Evolutionary conservation across 306 rosid species (phyloP).

Genomic region (Gillenia trifoliata): DNA sequence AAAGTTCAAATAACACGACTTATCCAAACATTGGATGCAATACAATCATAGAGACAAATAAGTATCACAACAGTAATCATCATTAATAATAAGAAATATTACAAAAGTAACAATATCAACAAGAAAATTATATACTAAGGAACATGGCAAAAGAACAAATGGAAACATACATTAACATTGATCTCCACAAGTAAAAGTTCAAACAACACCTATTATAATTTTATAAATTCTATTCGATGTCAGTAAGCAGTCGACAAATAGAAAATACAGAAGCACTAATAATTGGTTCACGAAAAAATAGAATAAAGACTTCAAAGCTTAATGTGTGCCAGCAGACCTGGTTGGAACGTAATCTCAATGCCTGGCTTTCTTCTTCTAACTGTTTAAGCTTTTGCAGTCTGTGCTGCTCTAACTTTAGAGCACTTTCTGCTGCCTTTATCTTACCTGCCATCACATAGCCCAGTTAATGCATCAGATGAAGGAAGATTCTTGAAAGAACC

Average conservation of each 20-base stretch:
- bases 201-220: not conserved
- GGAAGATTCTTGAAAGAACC: slow-evolving; percentile 6
- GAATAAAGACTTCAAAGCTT: not conserved
- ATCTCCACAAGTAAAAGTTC: not conserved
- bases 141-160: not conserved
- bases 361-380: slow-evolving; percentile 45
- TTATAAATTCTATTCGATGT: not conserved
- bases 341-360: slow-evolving; percentile 42
- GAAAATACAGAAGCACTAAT: not conserved
- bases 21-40: not conserved
- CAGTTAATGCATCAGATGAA: slow-evolving; percentile 19
- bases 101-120: slow-evolving; percentile 1
- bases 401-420: slow-evolving; percentile 58
- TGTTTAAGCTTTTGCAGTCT: slow-evolving; percentile 69
- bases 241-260: not conserved
- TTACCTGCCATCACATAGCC: slow-evolving; percentile 42
- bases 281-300: not conserved
- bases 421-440: slow-evolving; percentile 56
- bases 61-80: slow-evolving; percentile 3
- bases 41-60: no score
- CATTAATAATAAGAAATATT: slow-evolving; percentile 6
- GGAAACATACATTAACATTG: not conserved
- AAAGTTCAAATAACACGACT: not conserved
- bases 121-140: not conserved
- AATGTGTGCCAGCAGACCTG: slow-evolving; percentile 42